phyloP scores from a whole-genome alignment of 2,329 filamentous ascomycete species.

The Arthrobotrys iridis region DNA sequence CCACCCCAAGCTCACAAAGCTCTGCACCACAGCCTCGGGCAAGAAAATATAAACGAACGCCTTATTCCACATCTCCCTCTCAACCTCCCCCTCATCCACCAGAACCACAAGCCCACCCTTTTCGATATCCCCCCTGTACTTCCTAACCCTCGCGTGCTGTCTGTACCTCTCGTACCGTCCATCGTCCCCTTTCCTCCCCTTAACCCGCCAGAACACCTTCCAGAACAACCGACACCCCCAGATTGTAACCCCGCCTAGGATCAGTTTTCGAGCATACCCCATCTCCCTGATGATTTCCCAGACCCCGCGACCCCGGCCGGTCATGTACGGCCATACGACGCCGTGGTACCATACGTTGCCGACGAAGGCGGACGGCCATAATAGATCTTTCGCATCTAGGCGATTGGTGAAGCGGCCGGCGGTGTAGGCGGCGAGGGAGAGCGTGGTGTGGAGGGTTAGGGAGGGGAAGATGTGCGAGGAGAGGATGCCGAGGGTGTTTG shows the following conservation, averaged over 20 bases:
- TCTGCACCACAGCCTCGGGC: slow-evolving; percentile 69
- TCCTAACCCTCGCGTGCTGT: slow-evolving; percentile 53
- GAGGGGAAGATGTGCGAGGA: slow-evolving; percentile 68
- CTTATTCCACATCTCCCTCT: slow-evolving; percentile 68
- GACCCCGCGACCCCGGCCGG: slow-evolving; percentile 63
- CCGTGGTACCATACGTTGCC: slow-evolving; percentile 71
- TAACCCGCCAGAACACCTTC: slow-evolving; percentile 65
- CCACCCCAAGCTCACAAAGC: slow-evolving; percentile 69
- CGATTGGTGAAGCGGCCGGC: slow-evolving; percentile 66
- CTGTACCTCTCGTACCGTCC: slow-evolving; percentile 68
- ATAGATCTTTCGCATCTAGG: slow-evolving; percentile 71
- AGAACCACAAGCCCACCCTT: not conserved
- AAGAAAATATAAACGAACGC: slow-evolving; percentile 68
- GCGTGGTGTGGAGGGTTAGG: slow-evolving; percentile 66
- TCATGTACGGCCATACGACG: slow-evolving; percentile 66
- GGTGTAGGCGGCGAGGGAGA: slow-evolving; percentile 67
- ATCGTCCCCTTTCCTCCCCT: slow-evolving; percentile 68
- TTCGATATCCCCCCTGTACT: not conserved
- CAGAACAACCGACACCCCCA: slow-evolving; percentile 70
- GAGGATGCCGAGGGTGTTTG: slow-evolving; percentile 65
- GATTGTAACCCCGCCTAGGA: slow-evolving; percentile 68
- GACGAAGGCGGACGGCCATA: slow-evolving; percentile 69
- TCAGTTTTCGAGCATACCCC: slow-evolving; percentile 67
- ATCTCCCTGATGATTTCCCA: slow-evolving; percentile 64
- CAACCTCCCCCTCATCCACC: slow-evolving; percentile 59